Evolutionary conservation across 2,329 filamentous ascomycete genomes (phyloP), one percentile per base, ranked within the genome.

Genomic region (Annulohypoxylon truncatum): DNA sequence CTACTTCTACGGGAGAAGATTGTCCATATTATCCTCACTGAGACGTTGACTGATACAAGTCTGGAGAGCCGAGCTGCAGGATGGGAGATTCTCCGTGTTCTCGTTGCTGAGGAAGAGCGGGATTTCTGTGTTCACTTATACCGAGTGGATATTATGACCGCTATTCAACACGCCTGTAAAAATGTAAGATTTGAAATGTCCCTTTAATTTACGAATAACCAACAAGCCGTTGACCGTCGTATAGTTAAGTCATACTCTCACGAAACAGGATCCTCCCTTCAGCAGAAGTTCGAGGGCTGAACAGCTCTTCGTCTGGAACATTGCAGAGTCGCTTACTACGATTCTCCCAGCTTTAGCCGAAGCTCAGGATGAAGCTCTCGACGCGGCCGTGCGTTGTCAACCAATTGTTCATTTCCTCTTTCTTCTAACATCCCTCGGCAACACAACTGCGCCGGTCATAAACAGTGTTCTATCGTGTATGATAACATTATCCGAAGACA

Each of bases 51-150:
- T 22, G 89, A 92, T 73, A 79, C 84, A 35, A 87, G 83, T 61
- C 80, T 90, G 55, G 88, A 91, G 77, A 88, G 87, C 71, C 83
- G 87, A 50, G 86, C 88, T 44, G 87, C 88, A 18, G 89, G 88
- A n/a, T 92, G 89, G 89, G 85, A 86, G 10, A 89, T 91, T 68
- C 79, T 92, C 55, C 83, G 85, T 68, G 83, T 87, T 42, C 80
- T 92, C 56, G 86, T 85, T 1, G 80, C 86, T 67, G 85, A 90
- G 73, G 89, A 91, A 75, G 89, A 90, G 71, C 80, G 85, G 10
- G 89, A 90, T 72, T 91, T 91, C 64, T 89, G 87, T 67, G 80
- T 91, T 18, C 88, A 91, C 70, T 76, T 92, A 61, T 90, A 85
- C 72, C 81, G 89, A 44, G 79, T 86, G 26, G 89, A 90, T 74